Evolutionary conservation across 2,329 filamentous ascomycete species (phyloP).

Genomic region (Alternaria brassicicola): DNA sequence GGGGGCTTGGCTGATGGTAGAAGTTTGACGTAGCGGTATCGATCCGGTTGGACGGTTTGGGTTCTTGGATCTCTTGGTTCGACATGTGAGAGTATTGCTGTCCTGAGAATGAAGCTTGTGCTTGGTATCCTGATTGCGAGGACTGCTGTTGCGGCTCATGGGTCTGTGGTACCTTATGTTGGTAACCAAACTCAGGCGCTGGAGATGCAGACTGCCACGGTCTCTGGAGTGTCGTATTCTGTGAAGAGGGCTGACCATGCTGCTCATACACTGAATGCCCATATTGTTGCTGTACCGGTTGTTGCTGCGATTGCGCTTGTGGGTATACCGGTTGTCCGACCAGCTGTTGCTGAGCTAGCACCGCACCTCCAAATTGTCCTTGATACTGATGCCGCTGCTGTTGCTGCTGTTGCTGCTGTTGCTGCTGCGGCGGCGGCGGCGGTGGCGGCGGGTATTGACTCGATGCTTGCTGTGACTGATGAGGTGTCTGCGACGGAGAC

Average conservation of each 20-base stretch:
- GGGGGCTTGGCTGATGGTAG: conserved; percentile 34
- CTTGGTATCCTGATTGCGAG: conserved; percentile 34
- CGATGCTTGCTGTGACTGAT: conserved; percentile 2
- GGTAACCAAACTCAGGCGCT: conserved; percentile 12
- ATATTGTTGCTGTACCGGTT: conserved; percentile 8
- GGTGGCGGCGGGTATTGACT: not conserved
- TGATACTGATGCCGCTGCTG: conserved; percentile 28
- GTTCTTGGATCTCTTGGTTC: conserved; percentile 34
- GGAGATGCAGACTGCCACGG: conserved; percentile 30
- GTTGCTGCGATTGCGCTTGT: conserved; percentile 26
- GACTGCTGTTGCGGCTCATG: conserved; percentile 18
- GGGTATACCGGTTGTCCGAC: conserved; percentile 15
- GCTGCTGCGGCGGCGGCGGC: too few species aligned
- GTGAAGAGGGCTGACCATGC: conserved; percentile 12
- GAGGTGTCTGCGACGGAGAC: conserved; percentile 5
- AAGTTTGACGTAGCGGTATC: conserved; percentile 34
- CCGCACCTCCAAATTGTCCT: conserved; percentile 11
- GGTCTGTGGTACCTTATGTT: conserved; percentile 16
- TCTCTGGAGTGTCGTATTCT: conserved; percentile 23
- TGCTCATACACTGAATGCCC: conserved; percentile 13
- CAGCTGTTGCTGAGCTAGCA: conserved; percentile 20
- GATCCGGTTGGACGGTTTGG: conserved; percentile 34
- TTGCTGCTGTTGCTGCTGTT: too few species aligned
- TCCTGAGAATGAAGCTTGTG: conserved; percentile 23
- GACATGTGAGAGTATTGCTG: conserved; percentile 25